Evolutionary conservation across 2,329 filamentous ascomycete genomes (phyloP), one percentile per base, ranked within the genome.

Genomic region (Elsinoe batatas): DNA sequence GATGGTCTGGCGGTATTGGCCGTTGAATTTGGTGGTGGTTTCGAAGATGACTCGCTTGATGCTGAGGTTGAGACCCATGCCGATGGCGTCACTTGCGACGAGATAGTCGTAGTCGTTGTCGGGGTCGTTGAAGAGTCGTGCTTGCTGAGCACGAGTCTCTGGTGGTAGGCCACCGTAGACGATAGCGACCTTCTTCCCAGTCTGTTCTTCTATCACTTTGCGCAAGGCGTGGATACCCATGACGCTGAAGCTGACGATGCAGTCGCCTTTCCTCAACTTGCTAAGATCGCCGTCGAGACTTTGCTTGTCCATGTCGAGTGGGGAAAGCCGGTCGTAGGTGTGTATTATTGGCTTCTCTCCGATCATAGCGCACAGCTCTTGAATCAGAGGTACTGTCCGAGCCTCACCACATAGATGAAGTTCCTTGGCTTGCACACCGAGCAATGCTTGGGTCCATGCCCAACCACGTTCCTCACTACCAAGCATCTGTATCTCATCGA

Each of bases 401-500:
- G 87, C 83, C 70, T 98, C 93, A 58, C 93, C 93, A 68, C 93
- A 98, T 0, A 98, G 77, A 71, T 98, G 93, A 5, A 98, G 76
- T 67, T 98, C 93, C 63, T 84, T 85, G 3, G 89, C 93, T 69
- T 87, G 84, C 1, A 95, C 78, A 35, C 93, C 93, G 4, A 98
- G 75, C 12, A 97, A 76, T 1, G 93, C 93, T 63, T 90, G 82
- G 1, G 91, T 95, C 93, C 93, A 98, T 2, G 90, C 91, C 84
- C 87, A 95, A 1, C 94, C 93, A 62, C 93, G 84, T 0, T 88
- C 81, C 0, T 68, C 59, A 64, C 90, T 84, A 13, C 82, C 84
- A 62, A 98, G 88, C 93, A 98, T 97, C 71, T 98, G 93, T 57
- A 98, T 97, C 73, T 98, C 93, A 66, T 98, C 93, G 60, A 98